A percentile compares a stretch with the other conserved stretches of the same genome.
phyloP scores from a whole-genome alignment of 306 rosid species.

The Leucaena leucocephala region DNA sequence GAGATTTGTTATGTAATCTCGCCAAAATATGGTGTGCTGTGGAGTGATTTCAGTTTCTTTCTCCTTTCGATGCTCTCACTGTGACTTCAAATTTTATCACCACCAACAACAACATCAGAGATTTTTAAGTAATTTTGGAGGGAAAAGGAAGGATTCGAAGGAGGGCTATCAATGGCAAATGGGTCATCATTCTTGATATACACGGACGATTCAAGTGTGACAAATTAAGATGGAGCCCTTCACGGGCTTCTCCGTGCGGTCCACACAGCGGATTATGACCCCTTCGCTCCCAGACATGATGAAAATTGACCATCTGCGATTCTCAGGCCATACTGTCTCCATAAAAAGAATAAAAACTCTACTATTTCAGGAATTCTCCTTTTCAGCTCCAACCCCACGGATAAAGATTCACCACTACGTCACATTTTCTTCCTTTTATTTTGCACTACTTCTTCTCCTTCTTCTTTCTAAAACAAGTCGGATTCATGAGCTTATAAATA shows the following conservation, averaged over 20 bases:
- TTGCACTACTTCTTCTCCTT: too few relatives aligned
- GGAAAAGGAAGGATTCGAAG: conserved; percentile 36
- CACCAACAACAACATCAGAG: too few relatives aligned
- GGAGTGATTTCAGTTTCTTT: too few relatives aligned
- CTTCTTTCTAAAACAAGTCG: too few relatives aligned
- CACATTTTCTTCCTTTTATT: too few relatives aligned
- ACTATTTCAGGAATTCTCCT: background rate
- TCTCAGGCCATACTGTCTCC: background rate
- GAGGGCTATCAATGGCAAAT: background rate
- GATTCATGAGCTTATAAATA: too few relatives aligned
- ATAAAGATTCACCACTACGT: background rate
- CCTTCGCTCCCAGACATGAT: background rate
- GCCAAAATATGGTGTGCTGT: background rate
- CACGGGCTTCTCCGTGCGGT: conserved; percentile 43
- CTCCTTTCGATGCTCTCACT: too few relatives aligned
- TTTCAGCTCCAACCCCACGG: background rate
- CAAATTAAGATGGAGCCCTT: conserved; percentile 36
- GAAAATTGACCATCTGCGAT: background rate
- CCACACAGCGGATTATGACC: conserved; percentile 47
- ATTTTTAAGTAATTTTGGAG: conserved; percentile 21
- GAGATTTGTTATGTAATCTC: background rate
- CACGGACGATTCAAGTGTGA: background rate
- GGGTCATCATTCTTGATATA: background rate
- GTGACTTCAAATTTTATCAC: background rate
- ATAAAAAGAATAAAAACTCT: background rate